Conservation (phyloP, 129 eudicot species). For the Flaveria linearis region DNA sequence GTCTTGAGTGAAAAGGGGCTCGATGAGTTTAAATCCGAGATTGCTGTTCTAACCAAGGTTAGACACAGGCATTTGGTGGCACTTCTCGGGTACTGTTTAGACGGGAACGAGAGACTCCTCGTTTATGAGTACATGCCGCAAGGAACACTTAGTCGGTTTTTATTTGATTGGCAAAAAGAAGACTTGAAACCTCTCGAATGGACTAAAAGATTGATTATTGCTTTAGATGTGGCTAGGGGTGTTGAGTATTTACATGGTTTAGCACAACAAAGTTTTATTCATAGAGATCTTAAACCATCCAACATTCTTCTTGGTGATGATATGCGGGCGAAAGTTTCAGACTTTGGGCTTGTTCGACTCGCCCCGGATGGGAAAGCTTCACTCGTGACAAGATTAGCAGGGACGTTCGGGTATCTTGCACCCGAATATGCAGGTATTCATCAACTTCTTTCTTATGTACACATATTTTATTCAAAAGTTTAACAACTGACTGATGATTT, state of each 20-base stretch:
- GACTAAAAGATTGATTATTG: slow-evolving; percentile 70
- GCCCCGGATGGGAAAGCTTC: slow-evolving; percentile 92
- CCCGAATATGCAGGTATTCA: slow-evolving; percentile 88
- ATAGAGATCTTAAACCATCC: slow-evolving; percentile 88
- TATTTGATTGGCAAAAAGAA: slow-evolving; percentile 80
- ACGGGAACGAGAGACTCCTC: slow-evolving; percentile 77
- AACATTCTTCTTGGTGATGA: slow-evolving; percentile 97
- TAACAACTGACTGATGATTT: not conserved
- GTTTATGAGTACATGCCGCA: slow-evolving; percentile 98
- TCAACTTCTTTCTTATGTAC: not conserved
- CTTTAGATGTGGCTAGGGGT: slow-evolving; percentile 91
- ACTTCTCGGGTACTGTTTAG: slow-evolving; percentile 84
- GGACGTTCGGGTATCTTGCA: slow-evolving; percentile 95
- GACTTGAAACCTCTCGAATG: slow-evolving; percentile 82
- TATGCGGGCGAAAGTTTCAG: slow-evolving; percentile 95
- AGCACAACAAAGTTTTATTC: slow-evolving; percentile 93
- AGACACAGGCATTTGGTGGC: slow-evolving; percentile 89
- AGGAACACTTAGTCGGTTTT: slow-evolving; percentile 71
- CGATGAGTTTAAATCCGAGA: slow-evolving; percentile 86
- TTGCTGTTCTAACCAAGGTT: slow-evolving; percentile 88
- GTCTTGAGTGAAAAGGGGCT: slow-evolving; percentile 83
- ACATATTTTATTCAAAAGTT: not conserved
- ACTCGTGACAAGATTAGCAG: slow-evolving; percentile 75
- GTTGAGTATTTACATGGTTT: slow-evolving; percentile 86
- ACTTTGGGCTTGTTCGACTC: slow-evolving; percentile 90